A percentile compares a stretch with the other conserved stretches of the same genome.
phyloP scores from a whole-genome alignment of 164 flowering plant species.

The Berberis thunbergii region DNA sequence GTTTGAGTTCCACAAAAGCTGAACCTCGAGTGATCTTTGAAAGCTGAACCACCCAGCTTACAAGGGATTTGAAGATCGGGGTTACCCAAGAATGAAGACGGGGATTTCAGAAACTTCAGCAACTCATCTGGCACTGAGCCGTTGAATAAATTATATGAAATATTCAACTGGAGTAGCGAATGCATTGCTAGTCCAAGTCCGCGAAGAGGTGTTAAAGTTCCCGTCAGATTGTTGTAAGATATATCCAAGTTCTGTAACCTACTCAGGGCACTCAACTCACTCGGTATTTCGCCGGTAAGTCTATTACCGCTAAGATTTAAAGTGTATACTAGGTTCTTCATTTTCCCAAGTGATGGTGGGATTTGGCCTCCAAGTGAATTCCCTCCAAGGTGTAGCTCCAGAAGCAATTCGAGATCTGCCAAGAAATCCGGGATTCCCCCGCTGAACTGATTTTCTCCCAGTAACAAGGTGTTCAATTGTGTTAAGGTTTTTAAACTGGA shows the following conservation, averaged over 20 bases:
- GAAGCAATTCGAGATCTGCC: slow-evolving; percentile 29
- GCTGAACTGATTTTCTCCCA: slow-evolving; percentile 41
- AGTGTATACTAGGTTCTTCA: slow-evolving; percentile 36
- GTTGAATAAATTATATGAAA: slow-evolving; percentile 55
- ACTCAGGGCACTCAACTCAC: slow-evolving; percentile 29
- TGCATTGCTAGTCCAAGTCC: slow-evolving; percentile 4
- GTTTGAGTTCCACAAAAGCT: slow-evolving; percentile 6
- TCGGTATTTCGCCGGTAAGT: slow-evolving; percentile 26
- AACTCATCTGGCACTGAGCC: slow-evolving; percentile 49
- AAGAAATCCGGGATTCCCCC: slow-evolving; percentile 63
- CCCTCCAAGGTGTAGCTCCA: slow-evolving; percentile 67
- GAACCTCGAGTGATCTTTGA: slow-evolving; percentile 9
- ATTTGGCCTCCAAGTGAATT: slow-evolving; percentile 62
- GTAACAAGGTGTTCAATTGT: slow-evolving; percentile 27
- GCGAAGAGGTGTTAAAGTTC: slow-evolving; percentile 32
- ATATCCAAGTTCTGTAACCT: slow-evolving; percentile 46
- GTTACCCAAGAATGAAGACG: slow-evolving; percentile 53
- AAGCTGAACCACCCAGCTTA: slow-evolving; percentile 14
- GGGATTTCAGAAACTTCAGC: slow-evolving; percentile 32
- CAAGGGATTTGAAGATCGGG: slow-evolving; percentile 49
- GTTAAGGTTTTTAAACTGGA: slow-evolving; percentile 30
- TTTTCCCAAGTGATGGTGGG: slow-evolving; percentile 51
- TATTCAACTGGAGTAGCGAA: slow-evolving; percentile 33
- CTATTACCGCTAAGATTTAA: slow-evolving; percentile 57
- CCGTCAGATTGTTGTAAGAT: slow-evolving; percentile 61